Base-by-base conservation (phyloP, 148 eudicot species). In the Persicaria maculosa region DNA sequence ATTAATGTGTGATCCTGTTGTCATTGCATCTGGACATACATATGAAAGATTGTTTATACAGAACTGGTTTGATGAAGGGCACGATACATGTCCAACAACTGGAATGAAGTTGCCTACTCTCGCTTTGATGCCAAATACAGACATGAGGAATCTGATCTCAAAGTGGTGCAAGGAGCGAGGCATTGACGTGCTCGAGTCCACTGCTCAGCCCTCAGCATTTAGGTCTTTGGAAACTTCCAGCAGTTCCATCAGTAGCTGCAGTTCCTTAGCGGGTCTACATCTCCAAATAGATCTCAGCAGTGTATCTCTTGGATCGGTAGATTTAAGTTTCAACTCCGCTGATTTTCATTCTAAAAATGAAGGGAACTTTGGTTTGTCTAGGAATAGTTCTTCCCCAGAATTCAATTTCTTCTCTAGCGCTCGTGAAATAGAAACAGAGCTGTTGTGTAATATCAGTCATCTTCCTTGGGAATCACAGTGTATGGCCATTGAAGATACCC, bases 1-100 rank as follows among this genome's bases (percentile, higher is more conserved):
- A 76, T 79, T 94, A 77, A 88, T 94, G 96, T 68, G 83, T 80
- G 97, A 91, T 75, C 98, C 98, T 50, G 98, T 91, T 11, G 82
- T 91, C 68, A 91, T 88, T 77, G 87, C 86, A 76, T 91, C 98
- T 44, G 97, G 97, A 36, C 84, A 85, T 77, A 89, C 98, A 53
- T 94, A 77, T 76, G 98, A 94, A 79, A 94, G 96, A 82, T 74
- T 78, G 61, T 83, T 79, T 83, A 85, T 94, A 52, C 87, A 94
- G 73, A 90, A 86, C 69, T 94, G 98, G 98, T 91, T 94, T 61
- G 88, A 78, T 76, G 91, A 88, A 70, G 98, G 93, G 74, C 83
- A 90, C 69, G 85, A 79, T 69, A 85, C 88, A 14, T 94, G 98
- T 78, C 98, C 97, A 2, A 83, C 71, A 74, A 91, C 97, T 36